phyloP scores from a whole-genome alignment of 768 basidiomycete genomes.

The Russula sp. region DNA sequence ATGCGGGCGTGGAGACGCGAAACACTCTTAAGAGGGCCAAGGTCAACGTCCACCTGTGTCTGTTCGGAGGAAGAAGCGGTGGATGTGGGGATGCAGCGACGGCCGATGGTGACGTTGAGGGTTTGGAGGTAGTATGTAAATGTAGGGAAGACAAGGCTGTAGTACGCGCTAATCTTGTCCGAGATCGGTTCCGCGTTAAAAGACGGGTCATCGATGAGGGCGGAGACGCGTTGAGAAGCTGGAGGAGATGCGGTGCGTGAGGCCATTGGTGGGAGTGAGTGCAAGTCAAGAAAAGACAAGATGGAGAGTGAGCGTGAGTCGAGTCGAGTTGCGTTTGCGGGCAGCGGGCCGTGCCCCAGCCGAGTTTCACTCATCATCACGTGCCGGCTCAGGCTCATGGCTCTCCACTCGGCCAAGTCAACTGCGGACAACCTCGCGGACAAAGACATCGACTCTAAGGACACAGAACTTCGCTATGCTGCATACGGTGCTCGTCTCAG shows the following conservation, averaged over 20 bases:
- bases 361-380: neutral
- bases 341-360: too few relatives aligned
- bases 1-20: conserved; percentile 96
- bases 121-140: conserved; percentile 98
- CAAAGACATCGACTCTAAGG: conserved; percentile 54
- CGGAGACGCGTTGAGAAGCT: conserved; percentile 26
- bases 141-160: conserved; percentile 87
- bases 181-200: conserved; percentile 31
- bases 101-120: conserved; percentile 87
- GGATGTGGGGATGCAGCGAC: conserved; percentile 62
- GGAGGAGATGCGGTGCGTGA: conserved; percentile 25
- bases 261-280: conserved; percentile 8
- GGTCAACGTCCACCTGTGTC: conserved; percentile 74
- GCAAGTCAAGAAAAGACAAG: neutral
- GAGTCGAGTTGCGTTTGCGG: too few relatives aligned
- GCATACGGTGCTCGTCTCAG: conserved; percentile 74
- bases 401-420: conserved; percentile 33
- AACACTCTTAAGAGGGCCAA: conserved; percentile 94
- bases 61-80: conserved; percentile 52
- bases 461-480: conserved; percentile 63
- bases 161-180: conserved; percentile 87
- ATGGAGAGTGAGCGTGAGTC: conserved; percentile 2
- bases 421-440: conserved; percentile 55
- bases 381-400: neutral
- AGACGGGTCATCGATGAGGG: conserved; percentile 26